Evolutionary conservation across 2,329 filamentous ascomycete species (phyloP).

Genomic region (Dryadomyces quercivorus): DNA sequence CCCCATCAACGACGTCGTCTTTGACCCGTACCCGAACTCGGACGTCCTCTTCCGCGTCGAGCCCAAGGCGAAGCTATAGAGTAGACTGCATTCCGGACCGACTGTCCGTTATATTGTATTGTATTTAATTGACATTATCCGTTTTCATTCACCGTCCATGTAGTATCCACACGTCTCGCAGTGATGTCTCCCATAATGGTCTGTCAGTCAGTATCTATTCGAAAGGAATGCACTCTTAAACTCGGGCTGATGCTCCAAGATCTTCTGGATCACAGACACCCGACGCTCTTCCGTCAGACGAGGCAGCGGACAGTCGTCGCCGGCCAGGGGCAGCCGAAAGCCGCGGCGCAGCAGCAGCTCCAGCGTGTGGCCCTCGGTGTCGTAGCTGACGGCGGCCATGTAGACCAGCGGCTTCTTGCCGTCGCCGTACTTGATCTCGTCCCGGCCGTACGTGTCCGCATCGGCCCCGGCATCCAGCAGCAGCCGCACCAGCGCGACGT

Average conservation of each 20-base stretch:
- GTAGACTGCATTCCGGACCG: no score
- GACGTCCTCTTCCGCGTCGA: conserved; percentile 34
- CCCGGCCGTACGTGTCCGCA: not conserved
- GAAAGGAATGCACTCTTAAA: not conserved
- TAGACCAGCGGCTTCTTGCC: not conserved
- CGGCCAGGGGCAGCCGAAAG: not conserved
- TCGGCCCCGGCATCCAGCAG: not conserved
- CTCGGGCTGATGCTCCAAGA: not conserved
- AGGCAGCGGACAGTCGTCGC: not conserved
- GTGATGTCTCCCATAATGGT: no score
- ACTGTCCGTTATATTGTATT: not conserved
- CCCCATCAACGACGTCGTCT: conserved; percentile 57
- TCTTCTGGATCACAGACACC: not conserved
- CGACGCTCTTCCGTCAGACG: not conserved
- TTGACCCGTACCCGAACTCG: conserved; percentile 60
- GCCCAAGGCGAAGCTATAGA: conserved; percentile 2
- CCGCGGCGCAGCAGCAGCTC: not conserved
- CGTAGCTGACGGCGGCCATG: no score
- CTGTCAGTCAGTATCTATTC: no score
- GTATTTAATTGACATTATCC: no score
- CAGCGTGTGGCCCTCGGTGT: not conserved
- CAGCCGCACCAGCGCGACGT: not conserved
- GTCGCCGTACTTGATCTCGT: not conserved
- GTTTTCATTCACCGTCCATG: no score
- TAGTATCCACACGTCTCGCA: no score